A percentile compares a stretch with the other conserved stretches of the same genome.
These are phyloP conservation scores for Colletotrichum ledebouriae DNA, from an alignment of 2,329 filamentous ascomycete species.

Conservation along the genomic window DNA sequence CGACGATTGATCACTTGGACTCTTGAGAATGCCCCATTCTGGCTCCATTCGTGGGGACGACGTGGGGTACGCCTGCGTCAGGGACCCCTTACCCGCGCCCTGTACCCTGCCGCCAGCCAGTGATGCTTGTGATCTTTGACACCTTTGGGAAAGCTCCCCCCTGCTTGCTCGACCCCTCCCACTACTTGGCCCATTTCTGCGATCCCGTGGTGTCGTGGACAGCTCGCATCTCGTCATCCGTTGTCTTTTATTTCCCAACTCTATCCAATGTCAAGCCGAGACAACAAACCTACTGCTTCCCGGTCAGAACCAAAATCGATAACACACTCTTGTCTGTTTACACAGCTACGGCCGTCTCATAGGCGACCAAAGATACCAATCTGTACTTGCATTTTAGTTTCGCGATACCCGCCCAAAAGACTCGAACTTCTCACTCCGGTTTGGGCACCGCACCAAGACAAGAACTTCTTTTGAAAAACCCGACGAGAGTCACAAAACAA, in stretches of 20 bases:
- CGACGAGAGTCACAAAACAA: constrained; percentile 18
- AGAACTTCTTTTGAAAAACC: not conserved
- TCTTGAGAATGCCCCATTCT: constrained; percentile 31
- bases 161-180: constrained; percentile 32
- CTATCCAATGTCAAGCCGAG: constrained; percentile 30
- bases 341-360: constrained; percentile 33
- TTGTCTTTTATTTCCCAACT: constrained; percentile 33
- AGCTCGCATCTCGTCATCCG: constrained; percentile 30
- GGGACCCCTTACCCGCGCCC: constrained; percentile 39
- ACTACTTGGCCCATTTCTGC: constrained; percentile 27
- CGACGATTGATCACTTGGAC: constrained; percentile 42
- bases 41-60: constrained; percentile 36
- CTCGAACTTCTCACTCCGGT: constrained; percentile 31
- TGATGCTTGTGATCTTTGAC: constrained; percentile 42
- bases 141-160: constrained; percentile 36
- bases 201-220: constrained; percentile 28
- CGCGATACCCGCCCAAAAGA: constrained; percentile 42
- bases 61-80: constrained; percentile 43
- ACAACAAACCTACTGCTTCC: constrained; percentile 38
- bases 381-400: constrained; percentile 37
- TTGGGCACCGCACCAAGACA: constrained; percentile 37
- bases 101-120: constrained; percentile 31
- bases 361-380: constrained; percentile 40
- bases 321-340: constrained; percentile 28
- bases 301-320: constrained; percentile 24